Evolutionary conservation across 345 rosid genomes (phyloP), one percentile per base, ranked within the genome.

Genomic region (Crucihimalaya himalaica): DNA sequence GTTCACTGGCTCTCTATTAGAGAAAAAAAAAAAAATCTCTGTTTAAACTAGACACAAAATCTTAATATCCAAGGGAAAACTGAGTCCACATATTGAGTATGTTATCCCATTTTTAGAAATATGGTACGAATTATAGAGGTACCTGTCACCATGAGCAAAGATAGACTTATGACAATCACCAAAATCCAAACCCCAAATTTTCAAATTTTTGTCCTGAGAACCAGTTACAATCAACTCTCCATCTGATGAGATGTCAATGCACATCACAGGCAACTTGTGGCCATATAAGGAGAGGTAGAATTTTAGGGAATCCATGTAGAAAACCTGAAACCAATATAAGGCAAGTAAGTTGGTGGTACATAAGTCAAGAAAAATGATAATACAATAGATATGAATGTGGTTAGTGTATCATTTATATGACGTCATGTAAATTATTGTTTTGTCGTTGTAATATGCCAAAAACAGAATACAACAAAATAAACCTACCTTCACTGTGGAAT

Each of bases 131-230:
- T 65, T 76, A 15, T 71, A 58, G 18, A 16, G 54, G 71, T 80
- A 95, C 99, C 97, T 88, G 74, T 88, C 99, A 75, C 81, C 72
- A 71, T 95, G 99, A 79, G 99, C 99, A 81, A 95, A 95, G 70
- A 95, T 84, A 62, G 99, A 92, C 76, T 85, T 95, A 53, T 92
- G 99, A 80, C 99, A 93, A 77, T 95, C 94, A 55, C 99, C 97
- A 78, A 95, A 95, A 84, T 95, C 99, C 83, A 95, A 76, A 60
- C 98, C 99, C 99, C 97, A 95, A 61, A 95, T 92, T 80, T 87
- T 92, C 67, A 95, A 51, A 83, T 95, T 95, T 78, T 95, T 95
- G 82, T 95, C 97, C 63, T 92, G 96, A 32, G 98, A 95, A 35
- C 99, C 98, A 47, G 98, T 92, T 53, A 92, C 98, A 61, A 95